A percentile compares a stretch with the other conserved stretches of the same genome.
Evolutionary conservation across 2,329 filamentous ascomycete genomes (phyloP).

Genomic region (Stachybotrys echinatus): DNA sequence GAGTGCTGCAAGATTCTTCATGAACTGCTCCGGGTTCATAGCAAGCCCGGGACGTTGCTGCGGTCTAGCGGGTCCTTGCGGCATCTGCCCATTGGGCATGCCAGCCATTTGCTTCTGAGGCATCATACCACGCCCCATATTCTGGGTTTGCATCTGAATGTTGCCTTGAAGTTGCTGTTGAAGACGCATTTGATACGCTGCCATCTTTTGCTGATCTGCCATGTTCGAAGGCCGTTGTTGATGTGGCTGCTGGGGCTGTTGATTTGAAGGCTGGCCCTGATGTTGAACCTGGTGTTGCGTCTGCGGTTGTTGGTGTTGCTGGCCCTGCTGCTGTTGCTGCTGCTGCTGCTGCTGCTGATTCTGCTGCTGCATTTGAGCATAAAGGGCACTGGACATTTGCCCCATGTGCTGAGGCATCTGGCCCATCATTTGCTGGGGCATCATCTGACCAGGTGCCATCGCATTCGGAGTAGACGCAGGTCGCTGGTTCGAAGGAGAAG

Average conservation of each 20-base stretch:
- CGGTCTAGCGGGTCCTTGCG: conserved; percentile 43
- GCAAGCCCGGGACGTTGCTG: conserved; percentile 38
- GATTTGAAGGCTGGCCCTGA: conserved; percentile 18
- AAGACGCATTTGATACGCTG: conserved; percentile 76
- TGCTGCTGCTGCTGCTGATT: conserved; percentile 52
- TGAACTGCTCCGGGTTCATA: conserved; percentile 61
- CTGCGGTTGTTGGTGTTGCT: conserved; percentile 35
- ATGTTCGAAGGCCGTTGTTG: conserved; percentile 28
- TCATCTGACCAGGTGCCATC: conserved; percentile 48
- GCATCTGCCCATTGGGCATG: conserved; percentile 52
- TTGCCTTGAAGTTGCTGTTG: conserved; percentile 66
- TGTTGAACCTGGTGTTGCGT: conserved; percentile 26
- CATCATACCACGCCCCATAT: conserved; percentile 45
- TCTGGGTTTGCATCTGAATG: conserved; percentile 39
- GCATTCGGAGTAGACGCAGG: conserved; percentile 50
- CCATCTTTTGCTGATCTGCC: conserved; percentile 68
- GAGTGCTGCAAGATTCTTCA: conserved; percentile 72
- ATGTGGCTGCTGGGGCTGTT: conserved; percentile 39
- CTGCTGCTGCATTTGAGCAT: conserved; percentile 34
- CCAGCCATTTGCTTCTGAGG: conserved; percentile 43
- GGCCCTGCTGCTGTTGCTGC: conserved; percentile 46
- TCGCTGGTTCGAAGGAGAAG: conserved; percentile 49
- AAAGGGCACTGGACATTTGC: conserved; percentile 39
- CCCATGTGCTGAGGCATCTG: conserved; percentile 42
- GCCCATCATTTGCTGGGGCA: conserved; percentile 42